Evolutionary conservation across 177 flowering plant genomes (phyloP).

Genomic region (Tripterygium wilfordii): DNA sequence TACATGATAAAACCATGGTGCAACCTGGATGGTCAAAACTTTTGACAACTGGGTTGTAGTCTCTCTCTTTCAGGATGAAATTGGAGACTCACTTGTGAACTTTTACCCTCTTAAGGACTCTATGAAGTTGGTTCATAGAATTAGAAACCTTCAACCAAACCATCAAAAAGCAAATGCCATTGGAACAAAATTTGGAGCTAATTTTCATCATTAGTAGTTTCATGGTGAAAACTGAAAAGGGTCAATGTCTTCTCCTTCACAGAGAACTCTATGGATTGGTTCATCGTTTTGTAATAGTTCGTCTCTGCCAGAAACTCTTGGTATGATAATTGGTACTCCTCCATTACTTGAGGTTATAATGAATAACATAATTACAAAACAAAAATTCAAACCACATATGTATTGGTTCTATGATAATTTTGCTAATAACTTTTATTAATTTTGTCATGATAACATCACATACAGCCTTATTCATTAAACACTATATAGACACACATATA

Average conservation of each 20-base stretch:
- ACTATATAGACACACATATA: too few relatives aligned
- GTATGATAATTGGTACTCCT: too few relatives aligned
- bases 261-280: constrained; percentile 92
- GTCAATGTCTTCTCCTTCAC: constrained; percentile 94
- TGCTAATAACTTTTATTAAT: too few relatives aligned
- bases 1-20: constrained; percentile 75
- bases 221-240: constrained; percentile 98
- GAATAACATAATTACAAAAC: too few relatives aligned
- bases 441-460: too few relatives aligned
- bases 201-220: constrained; percentile 78
- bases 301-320: too few relatives aligned
- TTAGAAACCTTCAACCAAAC: constrained; percentile 85
- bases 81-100: constrained; percentile 91
- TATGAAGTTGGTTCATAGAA: constrained; percentile 86
- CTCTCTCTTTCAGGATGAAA: constrained; percentile 97
- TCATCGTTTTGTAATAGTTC: constrained; percentile 87
- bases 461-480: too few relatives aligned
- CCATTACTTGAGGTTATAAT: too few relatives aligned
- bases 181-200: constrained; percentile 81
- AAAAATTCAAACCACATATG: too few relatives aligned
- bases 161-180: constrained; percentile 90
- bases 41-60: constrained; percentile 36
- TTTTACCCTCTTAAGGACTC: constrained; percentile 89
- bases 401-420: too few relatives aligned
- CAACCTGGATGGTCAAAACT: constrained; percentile 95